Evolutionary conservation across 2,329 filamentous ascomycete species (phyloP), one percentile per base, ranked within the genome.

Genomic region (Byssoonygena ceratinophila): DNA sequence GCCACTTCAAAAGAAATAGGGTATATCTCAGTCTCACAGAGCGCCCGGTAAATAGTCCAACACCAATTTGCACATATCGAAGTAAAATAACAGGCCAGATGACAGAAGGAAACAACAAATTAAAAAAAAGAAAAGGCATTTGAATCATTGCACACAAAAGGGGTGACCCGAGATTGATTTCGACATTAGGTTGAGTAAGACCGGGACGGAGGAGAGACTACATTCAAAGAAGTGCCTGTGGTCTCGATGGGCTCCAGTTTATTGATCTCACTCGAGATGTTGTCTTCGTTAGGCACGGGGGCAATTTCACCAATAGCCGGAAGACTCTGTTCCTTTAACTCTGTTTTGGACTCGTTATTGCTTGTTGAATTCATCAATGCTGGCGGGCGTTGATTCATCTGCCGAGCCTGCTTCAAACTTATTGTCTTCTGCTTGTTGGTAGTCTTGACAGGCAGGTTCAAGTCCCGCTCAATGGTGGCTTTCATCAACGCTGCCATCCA

Each of bases 401-500:
- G 80, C 54, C 84, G 82, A 11, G 92, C 92, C 71, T 95, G 95
- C 52, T 84, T 80, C 5, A 98, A 79, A 23, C 86, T 92, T 52
- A 98, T 95, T 0, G 92, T 98, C 74, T 94, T 92, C 66, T 96
- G 90, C 65, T 95, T 91, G 70, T 97, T 97, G 2, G 89, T 95
- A 2, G 7, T 87, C 92, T 18, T 87, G 55, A 95, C 83, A 8
- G 84, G 80, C 56, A 85, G 79, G 3, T 79, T 79, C 62, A 80
- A 72, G 60, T 98, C 92, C 55, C 91, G 84, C 65, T 97, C 91
- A 61, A 98, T 98, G 1, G 92, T 98, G 9, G 92, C 92, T 72
- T 98, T 98, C 87, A 98, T 94, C 48, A 98, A 74, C 4, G 92
- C 92, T 3, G 89, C 92, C 92, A 98, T 98, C 92, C 92, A 98